Evolutionary conservation across 768 basidiomycete genomes (phyloP), one percentile per base, ranked within the genome.

Genomic region (Myochromella boudieri): DNA sequence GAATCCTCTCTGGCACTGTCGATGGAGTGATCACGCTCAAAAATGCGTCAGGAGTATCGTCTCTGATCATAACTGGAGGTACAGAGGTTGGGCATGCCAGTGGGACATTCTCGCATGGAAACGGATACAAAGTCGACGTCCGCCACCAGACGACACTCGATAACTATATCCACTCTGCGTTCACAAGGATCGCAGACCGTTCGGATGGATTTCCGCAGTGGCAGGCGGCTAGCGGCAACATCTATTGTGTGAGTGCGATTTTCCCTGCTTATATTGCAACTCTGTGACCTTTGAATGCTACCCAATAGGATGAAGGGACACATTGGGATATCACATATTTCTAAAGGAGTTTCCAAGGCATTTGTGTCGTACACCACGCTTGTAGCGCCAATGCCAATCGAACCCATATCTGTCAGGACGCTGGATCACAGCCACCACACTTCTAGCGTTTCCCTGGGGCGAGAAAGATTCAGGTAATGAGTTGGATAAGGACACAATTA

Each of bases 21-120:
- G 53, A 56, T 28, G 60, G 58, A 14, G 60, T 63, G 11, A 64
- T 64, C 50, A 54, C 59, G 5, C 46, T 63, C 37, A 66, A 63
- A 45, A 49, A 52, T 1, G 63, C 64, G 6, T 79, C 79, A 12
- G 83, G 84, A 0, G 76, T 83, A 10, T 69, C 71, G 44, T 74
- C 75, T 10, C 81, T 87, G 67, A 72, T 88, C 58, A 77, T 91
- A 42, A 89, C 43, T 15, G 43, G 87, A 1, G 83, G 84, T 2
- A 83, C 63, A 1, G 63, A 66, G 43, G 59, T 60, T 20, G 64
- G 64, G 11, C 64, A 66, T 45, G 59, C 61, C 0, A 55, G 56
- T 18, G 61, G 61, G 6, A 64, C 55, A 1, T 60, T 55, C 43
- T 60, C 60, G 27, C 63, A 64, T 40, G 46, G 32, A 4, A 64